phyloP scores from a whole-genome alignment of 2,329 filamentous ascomycete genomes.

The Fusarium sp. region DNA sequence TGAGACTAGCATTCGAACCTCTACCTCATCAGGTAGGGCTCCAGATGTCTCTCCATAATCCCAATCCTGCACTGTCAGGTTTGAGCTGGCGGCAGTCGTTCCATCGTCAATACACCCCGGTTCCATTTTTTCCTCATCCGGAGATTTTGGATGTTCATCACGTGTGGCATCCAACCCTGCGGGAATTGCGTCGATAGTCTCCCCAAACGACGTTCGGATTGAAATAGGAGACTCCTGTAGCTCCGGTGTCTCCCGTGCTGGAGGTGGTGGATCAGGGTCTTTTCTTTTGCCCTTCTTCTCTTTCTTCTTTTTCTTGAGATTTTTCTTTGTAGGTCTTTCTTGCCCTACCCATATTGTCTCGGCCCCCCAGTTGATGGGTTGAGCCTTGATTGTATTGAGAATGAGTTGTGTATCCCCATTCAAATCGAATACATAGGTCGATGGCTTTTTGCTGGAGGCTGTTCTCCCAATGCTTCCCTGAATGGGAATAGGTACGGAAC shows the following conservation, averaged over 20 bases:
- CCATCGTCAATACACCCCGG: fast-evolving
- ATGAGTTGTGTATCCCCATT: slow-evolving; percentile 4
- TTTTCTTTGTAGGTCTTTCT: background rate
- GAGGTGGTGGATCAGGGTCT: background rate
- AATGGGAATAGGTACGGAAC: fast-evolving
- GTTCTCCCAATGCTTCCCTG: fast-evolving
- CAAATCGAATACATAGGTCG: fast-evolving
- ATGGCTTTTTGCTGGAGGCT: background rate
- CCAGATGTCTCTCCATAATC: background rate
- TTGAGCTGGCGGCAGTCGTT: fast-evolving
- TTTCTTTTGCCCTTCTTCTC: background rate
- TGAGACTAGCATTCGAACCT: slow-evolving; percentile 6
- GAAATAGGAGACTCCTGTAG: background rate
- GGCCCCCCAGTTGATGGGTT: background rate
- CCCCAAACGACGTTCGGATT: fast-evolving
- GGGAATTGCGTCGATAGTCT: fast-evolving
- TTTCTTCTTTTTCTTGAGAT: background rate
- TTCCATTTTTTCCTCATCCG: fast-evolving
- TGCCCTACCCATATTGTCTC: background rate
- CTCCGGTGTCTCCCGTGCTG: background rate
- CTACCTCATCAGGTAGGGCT: fast-evolving
- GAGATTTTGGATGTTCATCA: fast-evolving
- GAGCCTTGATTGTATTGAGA: background rate
- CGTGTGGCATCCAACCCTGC: fast-evolving
- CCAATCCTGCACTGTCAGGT: fast-evolving